phyloP scores from a whole-genome alignment of 129 eudicot species.

The Pulicaria dysenterica region DNA sequence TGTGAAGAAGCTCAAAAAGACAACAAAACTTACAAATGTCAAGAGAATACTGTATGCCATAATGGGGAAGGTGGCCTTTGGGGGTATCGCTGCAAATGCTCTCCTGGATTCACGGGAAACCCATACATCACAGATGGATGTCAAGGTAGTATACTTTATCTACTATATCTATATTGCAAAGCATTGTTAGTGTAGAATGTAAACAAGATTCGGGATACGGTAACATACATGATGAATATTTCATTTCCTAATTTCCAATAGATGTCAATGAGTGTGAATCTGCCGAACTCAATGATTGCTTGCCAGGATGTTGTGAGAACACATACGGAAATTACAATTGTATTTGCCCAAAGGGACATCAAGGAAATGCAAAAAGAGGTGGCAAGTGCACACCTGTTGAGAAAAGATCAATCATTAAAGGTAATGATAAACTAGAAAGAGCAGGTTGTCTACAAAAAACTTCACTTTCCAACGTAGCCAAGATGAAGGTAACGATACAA shows the following conservation, averaged over 20 bases:
- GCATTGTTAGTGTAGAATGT: background rate
- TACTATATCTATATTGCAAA: background rate
- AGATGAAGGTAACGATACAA: background rate
- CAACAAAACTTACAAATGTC: too few relatives aligned
- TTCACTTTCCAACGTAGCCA: too few relatives aligned
- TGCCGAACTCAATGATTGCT: background rate
- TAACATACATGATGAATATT: background rate
- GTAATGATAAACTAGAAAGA: background rate
- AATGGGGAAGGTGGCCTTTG: too few relatives aligned
- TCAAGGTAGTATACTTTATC: too few relatives aligned
- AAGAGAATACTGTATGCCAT: too few relatives aligned
- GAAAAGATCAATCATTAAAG: background rate
- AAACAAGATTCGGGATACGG: background rate
- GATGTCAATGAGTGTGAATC: constrained; percentile 1
- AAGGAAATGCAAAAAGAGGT: background rate
- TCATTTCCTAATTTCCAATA: background rate
- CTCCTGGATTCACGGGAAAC: too few relatives aligned
- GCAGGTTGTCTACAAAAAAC: too few relatives aligned
- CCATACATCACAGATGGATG: too few relatives aligned
- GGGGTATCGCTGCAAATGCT: too few relatives aligned
- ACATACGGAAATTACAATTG: background rate
- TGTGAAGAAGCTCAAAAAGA: too few relatives aligned
- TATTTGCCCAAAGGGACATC: constrained; percentile 8
- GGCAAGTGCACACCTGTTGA: background rate
- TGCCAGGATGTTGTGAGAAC: background rate